Base-by-base conservation (phyloP, 2,329 filamentous ascomycete species). In the Trichoderma pleuroti region DNA sequence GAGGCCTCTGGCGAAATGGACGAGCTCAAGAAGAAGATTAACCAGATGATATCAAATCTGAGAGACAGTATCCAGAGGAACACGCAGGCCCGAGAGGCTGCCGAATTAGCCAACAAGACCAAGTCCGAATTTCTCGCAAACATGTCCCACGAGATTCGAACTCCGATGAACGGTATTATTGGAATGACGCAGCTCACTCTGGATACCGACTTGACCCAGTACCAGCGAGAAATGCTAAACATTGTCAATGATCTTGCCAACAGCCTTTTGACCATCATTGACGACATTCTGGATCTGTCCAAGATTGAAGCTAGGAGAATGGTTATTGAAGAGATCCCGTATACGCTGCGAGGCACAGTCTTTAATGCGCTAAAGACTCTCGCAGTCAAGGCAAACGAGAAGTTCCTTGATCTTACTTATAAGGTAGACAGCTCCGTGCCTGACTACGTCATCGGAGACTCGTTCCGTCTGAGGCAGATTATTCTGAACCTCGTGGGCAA, bases 1-100 rank as follows among this genome's bases (percentile, higher is more conserved):
- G 94, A 98, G 80, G 96, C 96, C 24, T 98, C 95, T 14, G 96
- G 96, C 74, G 96, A 99, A 82, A 98, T 99, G 96, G 96, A 98
- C 81, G 95, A 98, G 81, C 86, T 99, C 76, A 99, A 99, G 83
- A 91, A 94, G 77, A 98, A 98, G 86, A 98, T 99, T 87, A 99
- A 98, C 80, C 93, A 97, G 84, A 99, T 99, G 96, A 94, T 98
- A 67, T 96, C 93, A 79, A 97, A 97, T 79, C 84, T 99, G 73
- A 87, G 95, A 75, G 96, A 98, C 82, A 97, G 93, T 86, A 98
- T 99, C 75, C 94, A 98, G 80, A 90, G 94, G 80, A 99, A 98
- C 80, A 98, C 94, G 4, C 93, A 94, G 74, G 96, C 96, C 70
- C 92, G 96, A 81, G 95, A 98, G 81, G 94, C 95, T 60, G 96